phyloP scores from a whole-genome alignment of 106 monocot species.

The Dendrobium nobile region DNA sequence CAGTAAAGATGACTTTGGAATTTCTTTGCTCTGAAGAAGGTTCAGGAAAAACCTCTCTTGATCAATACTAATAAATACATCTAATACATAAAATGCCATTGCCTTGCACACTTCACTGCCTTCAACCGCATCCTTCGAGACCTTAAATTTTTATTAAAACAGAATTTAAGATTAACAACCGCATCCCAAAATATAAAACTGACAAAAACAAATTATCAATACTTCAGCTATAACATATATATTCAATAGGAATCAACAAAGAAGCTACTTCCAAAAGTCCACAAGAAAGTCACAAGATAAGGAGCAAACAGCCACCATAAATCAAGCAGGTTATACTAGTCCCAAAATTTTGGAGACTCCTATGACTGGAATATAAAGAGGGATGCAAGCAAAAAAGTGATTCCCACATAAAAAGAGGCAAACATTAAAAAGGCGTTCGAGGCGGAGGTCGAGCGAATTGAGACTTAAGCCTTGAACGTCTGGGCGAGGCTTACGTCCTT shows the following conservation, averaged over 20 bases:
- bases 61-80: constrained; percentile 74
- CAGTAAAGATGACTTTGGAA: constrained; percentile 52
- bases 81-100: constrained; percentile 69
- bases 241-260: neutral
- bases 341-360: neutral
- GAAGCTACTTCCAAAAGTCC: neutral
- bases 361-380: neutral
- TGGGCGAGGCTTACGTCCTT: too few relatives aligned
- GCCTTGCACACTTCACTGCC: constrained; percentile 84
- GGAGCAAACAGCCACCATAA: neutral
- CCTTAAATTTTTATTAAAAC: constrained; percentile 28
- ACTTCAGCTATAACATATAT: neutral
- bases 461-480: too few relatives aligned
- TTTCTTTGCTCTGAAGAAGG: constrained; percentile 85
- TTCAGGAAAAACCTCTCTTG: constrained; percentile 71
- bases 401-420: neutral
- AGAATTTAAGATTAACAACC: neutral
- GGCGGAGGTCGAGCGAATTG: too few relatives aligned
- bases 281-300: neutral
- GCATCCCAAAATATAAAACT: neutral
- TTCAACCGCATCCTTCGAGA: constrained; percentile 69
- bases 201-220: neutral
- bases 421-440: too few relatives aligned
- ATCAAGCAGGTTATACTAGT: neutral
- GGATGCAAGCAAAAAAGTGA: neutral